Evolutionary conservation across 2,329 filamentous ascomycete species (phyloP).

Genomic region (Cladosporium austrohemisphaericum): DNA sequence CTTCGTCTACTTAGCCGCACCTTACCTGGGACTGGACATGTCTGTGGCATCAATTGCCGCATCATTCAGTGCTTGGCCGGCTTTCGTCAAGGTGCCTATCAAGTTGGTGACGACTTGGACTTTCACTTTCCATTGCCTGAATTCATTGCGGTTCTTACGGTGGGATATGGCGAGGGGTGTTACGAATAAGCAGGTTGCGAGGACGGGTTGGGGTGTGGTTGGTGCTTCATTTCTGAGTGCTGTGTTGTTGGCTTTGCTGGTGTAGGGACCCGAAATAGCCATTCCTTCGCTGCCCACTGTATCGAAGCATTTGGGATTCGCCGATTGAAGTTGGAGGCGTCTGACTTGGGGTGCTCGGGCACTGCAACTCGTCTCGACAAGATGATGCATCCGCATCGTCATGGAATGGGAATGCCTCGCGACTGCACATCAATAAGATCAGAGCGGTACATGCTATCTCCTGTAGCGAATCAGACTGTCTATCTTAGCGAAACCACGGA

Average conservation of each 20-base stretch:
- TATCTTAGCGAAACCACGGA: too few species aligned
- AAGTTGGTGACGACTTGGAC: slow-evolving; percentile 1
- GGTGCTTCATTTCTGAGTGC: not conserved
- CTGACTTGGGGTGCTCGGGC: too few species aligned
- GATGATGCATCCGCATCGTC: too few species aligned
- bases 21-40: not conserved
- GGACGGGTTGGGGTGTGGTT: slow-evolving; percentile 3
- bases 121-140: slow-evolving; percentile 1
- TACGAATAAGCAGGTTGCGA: not conserved
- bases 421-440: too few species aligned
- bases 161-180: not conserved
- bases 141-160: not conserved
- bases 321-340: too few species aligned
- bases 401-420: too few species aligned
- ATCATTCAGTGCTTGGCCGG: not conserved
- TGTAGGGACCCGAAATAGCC: too few species aligned
- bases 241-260: not conserved
- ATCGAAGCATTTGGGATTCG: too few species aligned
- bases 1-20: not conserved
- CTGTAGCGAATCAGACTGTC: too few species aligned
- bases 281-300: too few species aligned
- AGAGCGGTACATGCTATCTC: too few species aligned
- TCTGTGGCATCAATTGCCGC: not conserved
- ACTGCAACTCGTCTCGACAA: too few species aligned
- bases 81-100: not conserved